Evolutionary conservation across 148 eudicot species (phyloP).

Genomic region (Camellia lanceoleosa): DNA sequence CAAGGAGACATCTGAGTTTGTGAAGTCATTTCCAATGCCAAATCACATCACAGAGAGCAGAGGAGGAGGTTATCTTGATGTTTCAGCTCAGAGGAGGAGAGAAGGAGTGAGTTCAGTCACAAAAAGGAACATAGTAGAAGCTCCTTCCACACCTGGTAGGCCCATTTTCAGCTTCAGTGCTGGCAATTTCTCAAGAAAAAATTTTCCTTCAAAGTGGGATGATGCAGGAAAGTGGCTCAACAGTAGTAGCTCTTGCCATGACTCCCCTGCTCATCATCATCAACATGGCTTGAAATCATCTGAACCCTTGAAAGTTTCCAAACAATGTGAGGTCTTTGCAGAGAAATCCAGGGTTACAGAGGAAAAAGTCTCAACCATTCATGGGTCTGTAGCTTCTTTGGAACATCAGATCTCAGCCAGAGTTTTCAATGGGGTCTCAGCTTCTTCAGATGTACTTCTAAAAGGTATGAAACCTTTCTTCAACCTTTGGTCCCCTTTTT

Average conservation of each 20-base stretch:
- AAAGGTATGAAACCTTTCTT: slow-evolving; percentile 50
- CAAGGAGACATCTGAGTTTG: slow-evolving; percentile 71
- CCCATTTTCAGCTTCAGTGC: slow-evolving; percentile 72
- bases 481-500: slow-evolving; percentile 8
- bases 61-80: slow-evolving; percentile 11
- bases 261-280: slow-evolving; percentile 56
- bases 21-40: slow-evolving; percentile 61
- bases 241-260: slow-evolving; percentile 40
- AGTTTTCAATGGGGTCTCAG: slow-evolving; percentile 44
- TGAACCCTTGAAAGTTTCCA: slow-evolving; percentile 17
- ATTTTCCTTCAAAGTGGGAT: slow-evolving; percentile 87
- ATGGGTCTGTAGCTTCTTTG: slow-evolving; percentile 28
- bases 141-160: slow-evolving; percentile 74
- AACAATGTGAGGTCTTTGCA: slow-evolving; percentile 40
- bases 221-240: slow-evolving; percentile 87
- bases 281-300: slow-evolving; percentile 18
- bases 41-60: slow-evolving; percentile 20
- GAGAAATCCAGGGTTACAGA: slow-evolving; percentile 54
- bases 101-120: slow-evolving; percentile 28
- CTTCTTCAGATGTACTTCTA: slow-evolving; percentile 52
- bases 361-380: slow-evolving; percentile 37
- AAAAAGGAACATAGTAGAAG: slow-evolving; percentile 34
- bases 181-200: slow-evolving; percentile 43
- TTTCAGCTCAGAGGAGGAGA: slow-evolving; percentile 42
- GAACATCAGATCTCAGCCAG: slow-evolving; percentile 31